A percentile compares a stretch with the other conserved stretches of the same genome.
Conservation (phyloP, 2,329 filamentous ascomycete species). For the Chaetomium sp. region DNA sequence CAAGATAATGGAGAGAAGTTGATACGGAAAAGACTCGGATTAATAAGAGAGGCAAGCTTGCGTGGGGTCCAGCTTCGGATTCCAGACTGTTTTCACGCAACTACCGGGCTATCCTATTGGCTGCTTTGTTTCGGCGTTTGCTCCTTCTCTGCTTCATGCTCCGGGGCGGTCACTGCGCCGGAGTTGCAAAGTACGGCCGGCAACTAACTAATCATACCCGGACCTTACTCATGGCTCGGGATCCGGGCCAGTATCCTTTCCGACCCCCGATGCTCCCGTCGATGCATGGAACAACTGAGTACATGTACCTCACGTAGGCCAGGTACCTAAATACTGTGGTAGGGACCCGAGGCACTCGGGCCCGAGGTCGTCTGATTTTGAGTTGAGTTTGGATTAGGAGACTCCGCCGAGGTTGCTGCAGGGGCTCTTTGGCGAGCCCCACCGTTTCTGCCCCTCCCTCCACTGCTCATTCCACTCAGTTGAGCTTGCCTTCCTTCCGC, state of each 20-base stretch:
- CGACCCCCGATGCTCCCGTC: background rate
- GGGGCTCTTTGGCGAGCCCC: constrained; percentile 21
- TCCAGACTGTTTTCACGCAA: constrained; percentile 19
- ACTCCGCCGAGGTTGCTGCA: constrained; percentile 12
- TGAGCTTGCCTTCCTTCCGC: background rate
- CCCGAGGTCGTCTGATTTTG: background rate
- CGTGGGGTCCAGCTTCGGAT: constrained; percentile 9
- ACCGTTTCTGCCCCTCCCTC: constrained; percentile 1
- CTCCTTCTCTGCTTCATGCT: background rate
- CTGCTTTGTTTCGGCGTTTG: background rate
- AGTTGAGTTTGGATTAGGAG: background rate
- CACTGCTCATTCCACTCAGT: background rate
- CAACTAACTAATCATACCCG: too few species aligned
- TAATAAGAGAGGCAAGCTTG: constrained; percentile 3
- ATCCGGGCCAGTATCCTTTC: background rate
- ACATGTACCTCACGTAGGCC: too few species aligned
- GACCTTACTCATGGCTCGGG: background rate
- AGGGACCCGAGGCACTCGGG: background rate
- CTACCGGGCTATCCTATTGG: constrained; percentile 10
- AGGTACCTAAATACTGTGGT: too few species aligned
- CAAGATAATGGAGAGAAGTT: background rate
- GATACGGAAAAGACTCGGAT: background rate
- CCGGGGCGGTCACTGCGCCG: too few species aligned
- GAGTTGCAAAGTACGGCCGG: background rate
- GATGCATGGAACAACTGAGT: too few species aligned